Percentiles rank a stretch among this genome's conserved stretches.
Evolutionary conservation across 225 moss, liverwort and hornwort genomes (phyloP).

Genomic region (Marchantia polymorpha): DNA sequence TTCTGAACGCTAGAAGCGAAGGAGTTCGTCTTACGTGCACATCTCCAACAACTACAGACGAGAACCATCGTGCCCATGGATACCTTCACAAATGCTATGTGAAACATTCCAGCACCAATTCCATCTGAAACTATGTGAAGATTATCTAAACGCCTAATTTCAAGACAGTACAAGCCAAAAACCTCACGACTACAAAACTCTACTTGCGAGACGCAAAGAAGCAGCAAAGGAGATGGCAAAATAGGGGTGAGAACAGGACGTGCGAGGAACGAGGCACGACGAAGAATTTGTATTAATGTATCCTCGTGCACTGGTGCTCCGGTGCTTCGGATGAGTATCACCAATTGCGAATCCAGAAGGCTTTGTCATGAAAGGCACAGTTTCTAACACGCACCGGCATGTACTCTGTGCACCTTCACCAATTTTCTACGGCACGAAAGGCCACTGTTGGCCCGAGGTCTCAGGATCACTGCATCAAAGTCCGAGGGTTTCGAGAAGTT

Average conservation of each 20-base stretch:
- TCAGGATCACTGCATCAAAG: conserved; percentile 18
- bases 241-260: background rate
- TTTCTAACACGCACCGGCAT: background rate
- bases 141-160: too few relatives aligned
- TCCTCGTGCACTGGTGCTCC: background rate
- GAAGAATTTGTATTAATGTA: background rate
- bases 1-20: too few relatives aligned
- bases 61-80: too few relatives aligned
- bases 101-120: too few relatives aligned
- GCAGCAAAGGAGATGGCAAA: background rate
- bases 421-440: background rate
- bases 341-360: background rate
- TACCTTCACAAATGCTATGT: too few relatives aligned
- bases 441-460: background rate
- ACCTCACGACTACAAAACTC: too few relatives aligned
- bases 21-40: too few relatives aligned
- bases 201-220: too few relatives aligned
- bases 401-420: background rate
- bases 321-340: background rate
- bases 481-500: conserved; percentile 70
- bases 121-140: too few relatives aligned
- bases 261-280: background rate
- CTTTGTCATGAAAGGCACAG: background rate
- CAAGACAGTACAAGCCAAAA: too few relatives aligned
- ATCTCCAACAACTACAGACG: too few relatives aligned